phyloP scores from a whole-genome alignment of 768 basidiomycete genomes.

The Leucocoprinus leucothites region DNA sequence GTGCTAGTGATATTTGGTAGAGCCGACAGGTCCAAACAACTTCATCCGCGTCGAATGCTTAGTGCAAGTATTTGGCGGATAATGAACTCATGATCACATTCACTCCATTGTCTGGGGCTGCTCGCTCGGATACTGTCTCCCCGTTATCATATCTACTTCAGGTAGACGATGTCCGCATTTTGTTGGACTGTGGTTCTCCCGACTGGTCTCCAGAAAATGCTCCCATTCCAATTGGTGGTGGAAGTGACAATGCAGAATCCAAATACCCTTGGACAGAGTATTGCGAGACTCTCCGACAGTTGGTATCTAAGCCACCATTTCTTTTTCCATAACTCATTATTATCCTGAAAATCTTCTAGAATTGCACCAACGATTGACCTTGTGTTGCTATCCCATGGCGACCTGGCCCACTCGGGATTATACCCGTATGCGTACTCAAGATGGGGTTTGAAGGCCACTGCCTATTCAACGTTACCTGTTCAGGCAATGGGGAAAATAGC shows the following conservation, averaged over 20 bases:
- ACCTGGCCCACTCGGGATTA: constrained; percentile 85
- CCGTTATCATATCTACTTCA: constrained; percentile 87
- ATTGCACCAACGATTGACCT: constrained; percentile 81
- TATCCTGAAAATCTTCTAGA: constrained; percentile 34
- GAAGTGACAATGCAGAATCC: constrained; percentile 18
- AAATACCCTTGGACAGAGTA: constrained; percentile 56
- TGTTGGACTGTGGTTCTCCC: constrained; percentile 93
- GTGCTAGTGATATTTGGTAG: constrained; percentile 2
- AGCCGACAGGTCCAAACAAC: background rate
- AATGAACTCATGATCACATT: constrained; percentile 80
- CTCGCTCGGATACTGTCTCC: constrained; percentile 56
- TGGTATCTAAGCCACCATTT: background rate
- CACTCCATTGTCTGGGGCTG: constrained; percentile 85
- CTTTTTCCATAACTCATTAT: constrained; percentile 11
- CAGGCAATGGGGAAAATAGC: constrained; percentile 95
- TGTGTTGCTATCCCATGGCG: constrained; percentile 92
- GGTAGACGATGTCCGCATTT: constrained; percentile 89
- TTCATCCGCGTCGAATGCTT: background rate
- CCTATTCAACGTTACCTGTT: constrained; percentile 93
- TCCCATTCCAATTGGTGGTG: background rate
- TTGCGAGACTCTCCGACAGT: constrained; percentile 67
- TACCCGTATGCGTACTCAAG: constrained; percentile 88
- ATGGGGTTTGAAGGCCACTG: constrained; percentile 86
- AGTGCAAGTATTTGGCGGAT: constrained; percentile 14
- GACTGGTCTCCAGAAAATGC: constrained; percentile 69